Conservation (phyloP, 495 filamentous ascomycete genomes). For the Viridothelium virens region DNA sequence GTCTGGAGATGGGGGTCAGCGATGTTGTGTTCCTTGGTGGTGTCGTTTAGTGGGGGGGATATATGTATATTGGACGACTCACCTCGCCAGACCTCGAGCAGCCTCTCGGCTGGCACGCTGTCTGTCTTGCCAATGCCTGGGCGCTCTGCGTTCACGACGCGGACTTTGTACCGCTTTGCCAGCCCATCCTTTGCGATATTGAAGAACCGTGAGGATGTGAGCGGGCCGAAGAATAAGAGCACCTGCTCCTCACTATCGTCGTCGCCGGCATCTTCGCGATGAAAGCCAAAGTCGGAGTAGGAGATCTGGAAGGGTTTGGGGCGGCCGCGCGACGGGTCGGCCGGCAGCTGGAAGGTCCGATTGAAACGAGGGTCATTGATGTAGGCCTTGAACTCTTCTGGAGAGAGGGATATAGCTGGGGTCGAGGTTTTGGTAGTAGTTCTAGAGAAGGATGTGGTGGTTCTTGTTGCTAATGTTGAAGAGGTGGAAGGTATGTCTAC, state of each 20-base stretch:
- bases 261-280: conserved; percentile 20
- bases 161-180: conserved; percentile 19
- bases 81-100: conserved; percentile 24
- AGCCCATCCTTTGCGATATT: conserved; percentile 19
- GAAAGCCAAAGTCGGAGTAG: conserved; percentile 24
- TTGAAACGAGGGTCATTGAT: conserved; percentile 17
- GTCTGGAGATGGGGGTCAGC: conserved; percentile 14
- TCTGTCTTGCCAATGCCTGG: conserved; percentile 25
- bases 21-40: neutral
- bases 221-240: conserved; percentile 22
- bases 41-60: neutral
- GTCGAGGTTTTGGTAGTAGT: neutral
- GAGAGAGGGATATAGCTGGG: neutral
- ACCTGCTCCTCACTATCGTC: neutral
- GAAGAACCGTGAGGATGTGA: conserved; percentile 19
- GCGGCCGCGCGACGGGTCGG: conserved; percentile 17
- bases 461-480: neutral
- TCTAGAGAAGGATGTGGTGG: neutral
- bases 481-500: neutral
- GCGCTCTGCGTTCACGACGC: conserved; percentile 24
- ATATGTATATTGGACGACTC: neutral
- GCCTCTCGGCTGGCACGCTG: conserved; percentile 14
- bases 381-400: neutral
- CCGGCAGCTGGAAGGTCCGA: conserved; percentile 16
- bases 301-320: conserved; percentile 20